phyloP scores from a whole-genome alignment of 306 rosid species.

The Betula pendula region DNA sequence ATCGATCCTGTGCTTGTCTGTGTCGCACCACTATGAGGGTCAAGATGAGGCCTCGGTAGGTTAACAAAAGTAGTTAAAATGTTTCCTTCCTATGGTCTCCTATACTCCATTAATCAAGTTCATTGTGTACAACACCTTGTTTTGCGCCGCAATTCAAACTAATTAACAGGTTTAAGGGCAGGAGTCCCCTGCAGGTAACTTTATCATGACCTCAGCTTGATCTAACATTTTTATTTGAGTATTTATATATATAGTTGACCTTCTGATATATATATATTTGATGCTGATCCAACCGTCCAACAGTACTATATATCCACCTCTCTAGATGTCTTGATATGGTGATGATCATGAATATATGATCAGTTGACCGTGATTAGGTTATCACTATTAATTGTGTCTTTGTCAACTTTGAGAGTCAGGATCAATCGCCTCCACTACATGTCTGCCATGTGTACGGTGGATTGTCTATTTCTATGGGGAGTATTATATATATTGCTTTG shows the following conservation, averaged over 20 bases:
- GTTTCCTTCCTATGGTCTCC: constrained; percentile 14
- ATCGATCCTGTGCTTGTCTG: background rate
- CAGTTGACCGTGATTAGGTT: constrained; percentile 22
- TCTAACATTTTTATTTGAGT: background rate
- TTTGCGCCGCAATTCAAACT: constrained; percentile 45
- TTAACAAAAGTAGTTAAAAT: constrained; percentile 14
- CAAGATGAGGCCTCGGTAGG: background rate
- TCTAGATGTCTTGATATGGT: constrained; percentile 25
- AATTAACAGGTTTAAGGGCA: background rate
- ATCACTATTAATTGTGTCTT: too few species aligned
- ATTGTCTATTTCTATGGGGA: constrained; percentile 13
- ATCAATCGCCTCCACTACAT: constrained; percentile 35
- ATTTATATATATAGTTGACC: background rate
- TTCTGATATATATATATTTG: background rate
- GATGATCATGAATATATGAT: constrained; percentile 22
- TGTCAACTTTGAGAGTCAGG: constrained; percentile 20
- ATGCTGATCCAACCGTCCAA: constrained; percentile 14
- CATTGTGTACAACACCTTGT: constrained; percentile 29
- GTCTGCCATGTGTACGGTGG: constrained; percentile 33
- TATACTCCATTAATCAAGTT: background rate
- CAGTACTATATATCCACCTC: too few species aligned
- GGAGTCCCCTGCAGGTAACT: background rate
- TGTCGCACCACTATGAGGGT: background rate
- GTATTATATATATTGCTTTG: constrained; percentile 12
- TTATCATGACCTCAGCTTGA: background rate